phyloP scores from a whole-genome alignment of 176 grass and related monocot species.

The Cenchrus purpureus region DNA sequence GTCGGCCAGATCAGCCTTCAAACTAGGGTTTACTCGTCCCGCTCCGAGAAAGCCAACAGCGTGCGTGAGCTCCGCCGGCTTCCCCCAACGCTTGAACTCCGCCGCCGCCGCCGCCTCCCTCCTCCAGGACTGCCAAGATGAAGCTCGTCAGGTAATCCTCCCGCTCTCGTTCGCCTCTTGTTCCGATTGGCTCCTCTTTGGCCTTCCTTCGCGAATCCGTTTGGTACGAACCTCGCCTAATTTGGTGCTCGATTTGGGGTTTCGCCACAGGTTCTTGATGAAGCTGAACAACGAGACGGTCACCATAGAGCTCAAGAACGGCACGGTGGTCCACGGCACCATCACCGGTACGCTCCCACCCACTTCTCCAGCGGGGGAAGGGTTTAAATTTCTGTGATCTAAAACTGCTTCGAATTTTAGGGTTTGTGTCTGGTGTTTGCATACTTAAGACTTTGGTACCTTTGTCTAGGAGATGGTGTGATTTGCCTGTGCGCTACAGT shows the following conservation, averaged over 20 bases:
- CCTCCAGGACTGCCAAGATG: constrained; percentile 55
- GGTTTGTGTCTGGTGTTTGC: not conserved
- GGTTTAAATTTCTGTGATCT: constrained; percentile 1
- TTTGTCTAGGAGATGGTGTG: not conserved
- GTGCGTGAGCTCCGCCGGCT: constrained; percentile 27
- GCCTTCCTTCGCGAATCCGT: constrained; percentile 2
- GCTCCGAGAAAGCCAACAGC: constrained; percentile 47
- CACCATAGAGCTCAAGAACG: constrained; percentile 96
- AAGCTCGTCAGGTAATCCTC: constrained; percentile 87
- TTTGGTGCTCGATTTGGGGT: constrained; percentile 37
- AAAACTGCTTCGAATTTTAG: not conserved
- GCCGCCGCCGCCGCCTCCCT: constrained; percentile 34
- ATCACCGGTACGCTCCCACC: constrained; percentile 67
- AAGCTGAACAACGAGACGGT: constrained; percentile 99
- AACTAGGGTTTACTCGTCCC: constrained; percentile 62
- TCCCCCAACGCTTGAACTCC: not conserved
- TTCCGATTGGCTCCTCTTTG: not conserved
- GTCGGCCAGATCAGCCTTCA: constrained; percentile 42
- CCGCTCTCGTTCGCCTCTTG: not conserved
- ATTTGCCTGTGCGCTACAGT: not conserved
- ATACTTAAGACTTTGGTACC: not conserved
- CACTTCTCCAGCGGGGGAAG: not conserved
- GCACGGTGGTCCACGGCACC: constrained; percentile 89
- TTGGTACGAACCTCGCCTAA: constrained; percentile 18
- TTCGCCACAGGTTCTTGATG: constrained; percentile 81